Evolutionary conservation across 2,329 filamentous ascomycete genomes (phyloP), one percentile per base, ranked within the genome.

Genomic region (Penicillium corylophilum): DNA sequence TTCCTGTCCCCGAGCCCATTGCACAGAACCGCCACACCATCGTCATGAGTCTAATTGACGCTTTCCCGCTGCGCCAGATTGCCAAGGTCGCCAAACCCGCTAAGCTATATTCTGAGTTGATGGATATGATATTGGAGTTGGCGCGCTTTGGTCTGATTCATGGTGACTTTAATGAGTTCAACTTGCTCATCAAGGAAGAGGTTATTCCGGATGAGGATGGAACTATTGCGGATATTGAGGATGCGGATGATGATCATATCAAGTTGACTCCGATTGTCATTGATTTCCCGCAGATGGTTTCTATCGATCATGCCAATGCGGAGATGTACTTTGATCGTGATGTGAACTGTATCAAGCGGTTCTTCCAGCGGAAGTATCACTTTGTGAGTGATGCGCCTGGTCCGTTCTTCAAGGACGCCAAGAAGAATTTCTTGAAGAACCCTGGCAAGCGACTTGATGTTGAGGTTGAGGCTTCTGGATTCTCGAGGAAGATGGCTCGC

Each of bases 151-250:
- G 94, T 6, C 77, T 99, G 43, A 99, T 99, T 55, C 94, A 99
- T 69, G 94, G 94, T 56, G 94, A 99, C 70, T 99, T 95, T 77
- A 99, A 99, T 77, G 95, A 99, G 72, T 99, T 99, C 80, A 99
- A 99, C 71, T 93, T 99, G 58, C 78, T 99, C 29, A 86, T 99
- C 69, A 90, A 94, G 68, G 93, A 97, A 70, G 83, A 79, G 43
- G 68, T 67, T 29, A 64, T 68, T 24, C 59, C 62, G 0, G 53
- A 67, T 10, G 63, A 64, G 15, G 73, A 73, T 49, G 69, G 67
- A 9, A 78, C 62, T 68, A 78, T 44, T 40, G 61, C 52, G 1
- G 65, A 61, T 4, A 52, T 46, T 16, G 57, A 59, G 13, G 68
- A 70, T 15, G 54, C 64, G n/a, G 60, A 58, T 46, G 50, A 62